These are phyloP conservation scores for Fusarium algeriense DNA, from an alignment of 2,329 filamentous ascomycete genomes.

Conservation along the genomic window DNA sequence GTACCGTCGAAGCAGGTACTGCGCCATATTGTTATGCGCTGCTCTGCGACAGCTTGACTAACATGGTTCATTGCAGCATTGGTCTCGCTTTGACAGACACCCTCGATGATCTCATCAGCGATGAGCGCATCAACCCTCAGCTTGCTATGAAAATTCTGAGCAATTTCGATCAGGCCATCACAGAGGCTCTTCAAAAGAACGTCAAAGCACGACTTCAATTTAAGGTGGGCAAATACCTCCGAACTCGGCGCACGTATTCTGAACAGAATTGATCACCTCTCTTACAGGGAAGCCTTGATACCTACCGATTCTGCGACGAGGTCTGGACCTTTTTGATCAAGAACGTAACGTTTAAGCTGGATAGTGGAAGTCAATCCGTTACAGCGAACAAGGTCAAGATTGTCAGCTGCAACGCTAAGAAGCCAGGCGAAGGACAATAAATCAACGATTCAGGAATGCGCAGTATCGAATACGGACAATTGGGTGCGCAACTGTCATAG, in stretches of 20 bases:
- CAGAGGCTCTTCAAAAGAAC: conserved; percentile 90
- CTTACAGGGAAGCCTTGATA: conserved; percentile 91
- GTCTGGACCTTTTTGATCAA: conserved; percentile 99
- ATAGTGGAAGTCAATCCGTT: conserved; percentile 78
- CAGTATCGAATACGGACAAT: background rate
- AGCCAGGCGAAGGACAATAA: conserved; percentile 57
- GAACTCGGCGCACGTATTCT: background rate
- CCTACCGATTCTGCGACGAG: conserved; percentile 99
- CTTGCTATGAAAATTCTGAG: conserved; percentile 97
- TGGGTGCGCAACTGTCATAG: conserved; percentile 15
- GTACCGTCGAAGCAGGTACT: conserved; percentile 97
- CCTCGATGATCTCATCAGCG: conserved; percentile 95
- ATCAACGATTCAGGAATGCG: background rate
- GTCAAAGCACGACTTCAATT: conserved; percentile 93
- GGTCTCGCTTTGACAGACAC: conserved; percentile 94
- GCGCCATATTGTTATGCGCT: conserved; percentile 43
- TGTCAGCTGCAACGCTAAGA: conserved; percentile 95
- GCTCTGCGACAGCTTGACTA: conserved; percentile 50
- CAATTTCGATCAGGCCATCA: conserved; percentile 94
- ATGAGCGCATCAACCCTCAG: conserved; percentile 95
- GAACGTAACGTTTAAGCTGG: conserved; percentile 98
- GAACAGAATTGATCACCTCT: conserved; percentile 2
- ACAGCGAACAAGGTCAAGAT: conserved; percentile 96
- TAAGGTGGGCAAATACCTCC: conserved; percentile 74
- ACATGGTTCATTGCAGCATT: conserved; percentile 71